Evolutionary conservation across 352 stramenopile genomes (phyloP).

Genomic region (Globisporangium viniferum): DNA sequence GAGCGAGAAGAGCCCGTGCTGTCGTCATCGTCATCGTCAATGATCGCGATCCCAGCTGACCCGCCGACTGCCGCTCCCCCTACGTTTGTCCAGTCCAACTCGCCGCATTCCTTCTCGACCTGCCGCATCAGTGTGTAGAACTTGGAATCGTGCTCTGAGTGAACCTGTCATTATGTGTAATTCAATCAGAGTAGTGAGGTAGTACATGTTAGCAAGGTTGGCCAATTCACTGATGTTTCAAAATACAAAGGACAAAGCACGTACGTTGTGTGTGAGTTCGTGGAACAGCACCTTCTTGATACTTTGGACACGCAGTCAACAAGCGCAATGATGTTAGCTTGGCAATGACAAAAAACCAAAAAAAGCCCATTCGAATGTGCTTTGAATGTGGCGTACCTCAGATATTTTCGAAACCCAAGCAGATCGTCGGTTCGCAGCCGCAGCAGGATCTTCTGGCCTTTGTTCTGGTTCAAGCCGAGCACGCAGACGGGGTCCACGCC

Average conservation of each 20-base stretch:
- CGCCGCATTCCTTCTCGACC: constrained; percentile 68
- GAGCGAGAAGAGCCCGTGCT: neutral
- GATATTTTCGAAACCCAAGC: constrained; percentile 88
- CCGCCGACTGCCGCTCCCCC: constrained; percentile 39
- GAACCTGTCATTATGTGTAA: constrained; percentile 27
- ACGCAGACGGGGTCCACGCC: constrained; percentile 84
- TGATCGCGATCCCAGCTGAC: constrained; percentile 4
- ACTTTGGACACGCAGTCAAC: constrained; percentile 20
- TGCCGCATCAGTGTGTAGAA: constrained; percentile 84
- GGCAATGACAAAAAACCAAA: neutral
- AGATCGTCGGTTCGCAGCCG: constrained; percentile 94
- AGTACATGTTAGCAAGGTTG: neutral
- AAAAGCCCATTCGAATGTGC: too few species aligned
- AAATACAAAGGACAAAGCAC: neutral
- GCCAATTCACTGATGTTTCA: neutral
- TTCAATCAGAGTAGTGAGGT: neutral
- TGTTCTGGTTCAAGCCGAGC: constrained; percentile 94
- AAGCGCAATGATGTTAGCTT: neutral
- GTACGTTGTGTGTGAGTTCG: constrained; percentile 93
- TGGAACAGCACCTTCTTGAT: constrained; percentile 95
- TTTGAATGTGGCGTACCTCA: constrained; percentile 38
- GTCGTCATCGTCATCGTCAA: constrained; percentile 18
- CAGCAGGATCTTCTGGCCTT: constrained; percentile 92
- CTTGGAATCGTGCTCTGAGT: constrained; percentile 75
- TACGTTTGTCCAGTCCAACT: constrained; percentile 66